Evolutionary conservation across 352 stramenopile species (phyloP).

Genomic region (Globisporangium heterothallicum): DNA sequence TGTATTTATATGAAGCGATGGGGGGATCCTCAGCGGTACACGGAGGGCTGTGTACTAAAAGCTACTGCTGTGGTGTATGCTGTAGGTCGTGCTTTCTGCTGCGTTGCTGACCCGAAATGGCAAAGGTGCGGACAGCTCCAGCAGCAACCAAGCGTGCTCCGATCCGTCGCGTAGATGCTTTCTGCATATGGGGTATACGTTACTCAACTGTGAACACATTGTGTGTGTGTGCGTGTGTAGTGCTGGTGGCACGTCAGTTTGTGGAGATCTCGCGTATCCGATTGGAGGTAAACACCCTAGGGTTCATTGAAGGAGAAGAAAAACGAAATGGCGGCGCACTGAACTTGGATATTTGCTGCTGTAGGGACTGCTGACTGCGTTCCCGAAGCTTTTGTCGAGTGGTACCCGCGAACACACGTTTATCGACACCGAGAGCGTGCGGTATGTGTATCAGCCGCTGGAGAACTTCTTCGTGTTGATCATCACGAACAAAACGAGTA

Average conservation of each 20-base stretch:
- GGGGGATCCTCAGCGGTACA: no score
- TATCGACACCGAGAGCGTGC: constrained; percentile 98
- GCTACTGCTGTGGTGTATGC: not conserved
- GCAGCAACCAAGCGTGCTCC: not conserved
- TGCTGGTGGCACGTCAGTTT: constrained; percentile 97
- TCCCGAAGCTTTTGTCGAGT: constrained; percentile 97
- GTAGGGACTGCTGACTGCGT: constrained; percentile 95
- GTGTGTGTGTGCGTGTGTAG: constrained; percentile 24
- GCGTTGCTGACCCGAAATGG: constrained; percentile 93
- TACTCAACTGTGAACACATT: no score
- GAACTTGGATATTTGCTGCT: not conserved
- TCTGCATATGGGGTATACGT: not conserved
- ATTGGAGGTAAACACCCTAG: constrained; percentile 89
- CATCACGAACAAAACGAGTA: constrained; percentile 98
- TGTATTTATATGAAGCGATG: constrained; percentile 22
- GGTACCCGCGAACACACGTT: constrained; percentile 96
- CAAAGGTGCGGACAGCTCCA: constrained; percentile 62
- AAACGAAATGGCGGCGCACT: no score
- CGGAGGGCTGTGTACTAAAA: no score
- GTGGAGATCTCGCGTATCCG: constrained; percentile 98
- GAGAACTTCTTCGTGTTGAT: constrained; percentile 98
- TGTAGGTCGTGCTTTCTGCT: constrained; percentile 94
- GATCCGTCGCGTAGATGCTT: not conserved
- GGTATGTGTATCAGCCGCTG: constrained; percentile 98
- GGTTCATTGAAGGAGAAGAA: no score